phyloP scores from a whole-genome alignment of 768 basidiomycete species.

The Melanogaster broomeanus region DNA sequence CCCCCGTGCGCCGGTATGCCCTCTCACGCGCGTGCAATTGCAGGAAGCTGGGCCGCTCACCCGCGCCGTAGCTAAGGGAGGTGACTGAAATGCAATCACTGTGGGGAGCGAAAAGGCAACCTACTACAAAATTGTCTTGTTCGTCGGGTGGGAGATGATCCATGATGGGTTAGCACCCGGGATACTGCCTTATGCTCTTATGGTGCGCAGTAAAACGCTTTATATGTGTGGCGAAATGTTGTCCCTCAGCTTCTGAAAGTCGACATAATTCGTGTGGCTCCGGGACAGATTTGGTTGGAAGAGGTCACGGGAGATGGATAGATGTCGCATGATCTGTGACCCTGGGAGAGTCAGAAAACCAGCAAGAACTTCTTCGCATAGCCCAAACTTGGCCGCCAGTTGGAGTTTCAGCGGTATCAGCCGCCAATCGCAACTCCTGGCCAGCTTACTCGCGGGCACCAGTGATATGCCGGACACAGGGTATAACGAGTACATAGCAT shows the following conservation, averaged over 20 bases:
- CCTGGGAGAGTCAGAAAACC: too few species aligned
- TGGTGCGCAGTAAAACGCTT: too few species aligned
- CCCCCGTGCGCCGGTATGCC: conserved; percentile 43
- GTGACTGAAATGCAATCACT: not conserved
- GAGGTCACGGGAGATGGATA: not conserved
- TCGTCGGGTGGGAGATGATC: conserved; percentile 58
- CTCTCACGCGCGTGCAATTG: conserved; percentile 9
- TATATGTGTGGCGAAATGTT: not conserved
- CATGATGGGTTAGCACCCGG: conserved; percentile 56
- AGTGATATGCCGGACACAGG: too few species aligned
- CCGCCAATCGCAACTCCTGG: too few species aligned
- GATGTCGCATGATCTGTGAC: not conserved
- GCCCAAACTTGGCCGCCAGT: too few species aligned
- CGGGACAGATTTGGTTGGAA: not conserved
- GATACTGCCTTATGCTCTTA: too few species aligned
- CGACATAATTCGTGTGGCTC: too few species aligned
- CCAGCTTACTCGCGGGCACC: too few species aligned
- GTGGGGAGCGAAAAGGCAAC: conserved; percentile 20
- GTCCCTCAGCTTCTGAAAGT: not conserved
- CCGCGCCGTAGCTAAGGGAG: conserved; percentile 4
- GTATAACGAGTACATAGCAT: too few species aligned
- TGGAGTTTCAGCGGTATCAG: too few species aligned
- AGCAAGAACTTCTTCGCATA: not conserved
- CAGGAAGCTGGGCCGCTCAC: not conserved
- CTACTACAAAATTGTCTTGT: conserved; percentile 63